Base-by-base conservation (phyloP, 2,329 filamentous ascomycete species). In the Dendryphion nanum region DNA sequence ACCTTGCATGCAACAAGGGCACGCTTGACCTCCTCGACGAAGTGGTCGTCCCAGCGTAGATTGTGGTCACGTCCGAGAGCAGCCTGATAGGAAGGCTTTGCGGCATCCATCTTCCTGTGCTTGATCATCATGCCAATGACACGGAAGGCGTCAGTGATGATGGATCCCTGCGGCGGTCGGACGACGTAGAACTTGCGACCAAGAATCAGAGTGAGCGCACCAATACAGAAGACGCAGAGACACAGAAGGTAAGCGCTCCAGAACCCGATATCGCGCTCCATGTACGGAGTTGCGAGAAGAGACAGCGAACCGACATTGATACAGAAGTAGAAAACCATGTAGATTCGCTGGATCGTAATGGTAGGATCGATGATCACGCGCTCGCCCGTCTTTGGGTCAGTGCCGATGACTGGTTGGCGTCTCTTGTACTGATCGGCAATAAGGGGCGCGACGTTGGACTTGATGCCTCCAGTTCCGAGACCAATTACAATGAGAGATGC, bases 391-490 rank as follows among this genome's bases (percentile, higher is more conserved):
- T 70, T 70, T 40, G 59, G 56, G 37, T 70, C 64, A 8, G 52
- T 59, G 16, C 61, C 62, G 45, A 73, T 56, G 21, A 61, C 64
- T 66, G 70, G 71, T 35, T 63, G 57, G 16, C 62, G 55, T 37
- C 64, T 53, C 48, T 60, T 64, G 51, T 73, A 73, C 46, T 75
- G 72, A 41, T 75, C 71, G 30, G 71, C 71, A 44, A 74, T 73
- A 18, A 75, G 51, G 3, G 72, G 72, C 13, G 71, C 69, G 33
- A 90, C 85, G 58, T 90, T 90, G 48, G 83, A 79, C 72, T 90
- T 91, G 79, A 90, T 89, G 61, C 86, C 84, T 50, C 86, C 86
- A 4, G 85, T 87, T 39, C 86, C 86, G 29, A 87, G 66, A 35
- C 83, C 84, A 57, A 89, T 78, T 57, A 89, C 76, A 30, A 87